Evolutionary conservation across 2,329 filamentous ascomycete genomes (phyloP), one percentile per base, ranked within the genome.

Genomic region (Ramularia endophylla): DNA sequence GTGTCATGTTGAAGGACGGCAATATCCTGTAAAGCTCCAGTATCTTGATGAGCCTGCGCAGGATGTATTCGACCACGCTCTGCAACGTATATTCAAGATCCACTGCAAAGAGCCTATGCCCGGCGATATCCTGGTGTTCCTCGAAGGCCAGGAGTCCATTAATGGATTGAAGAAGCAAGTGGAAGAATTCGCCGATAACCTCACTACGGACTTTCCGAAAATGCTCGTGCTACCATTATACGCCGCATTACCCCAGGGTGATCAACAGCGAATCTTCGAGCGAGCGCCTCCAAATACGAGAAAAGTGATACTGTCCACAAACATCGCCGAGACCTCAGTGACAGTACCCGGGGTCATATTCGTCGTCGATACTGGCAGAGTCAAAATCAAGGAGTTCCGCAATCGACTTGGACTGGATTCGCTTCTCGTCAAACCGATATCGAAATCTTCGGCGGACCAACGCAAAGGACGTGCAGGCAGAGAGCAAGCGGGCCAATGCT

Each of bases 261-360:
- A 85, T 0, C 92, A 98, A 55, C 85, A 94, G 51, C 77, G 80
- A 16, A 88, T 94, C 8, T 97, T 98, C 61, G 72, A 82, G 40
- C 84, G 85, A 1, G 75, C 85, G 16, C 78, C 79, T 0, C 77
- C 80, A 2, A 73, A 73, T n/a, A 94, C 87, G 0, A 77, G 92
- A 31, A 97, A 97, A 59, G 75, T 97, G 9, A 88, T 98, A 0
- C 70, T 98, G 1, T 83, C 89, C 0, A 98, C 92, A 11, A 98
- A 98, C 58, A 97, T 98, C 55, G 92, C 92, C n/a, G 92, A 98
- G 63, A 97, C 92, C 0, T 97, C 92, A 1, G 85, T 98, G 44
- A 98, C 92, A 0, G 89, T 98, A 0, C 85, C 90, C 0, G 92
- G 92, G 2, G 88, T 98, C 5, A 80, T 87, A 4, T 92, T 85